Evolutionary conservation across 2,329 filamentous ascomycete species (phyloP), one percentile per base, ranked within the genome.

Genomic region (Clarireedia paspali): DNA sequence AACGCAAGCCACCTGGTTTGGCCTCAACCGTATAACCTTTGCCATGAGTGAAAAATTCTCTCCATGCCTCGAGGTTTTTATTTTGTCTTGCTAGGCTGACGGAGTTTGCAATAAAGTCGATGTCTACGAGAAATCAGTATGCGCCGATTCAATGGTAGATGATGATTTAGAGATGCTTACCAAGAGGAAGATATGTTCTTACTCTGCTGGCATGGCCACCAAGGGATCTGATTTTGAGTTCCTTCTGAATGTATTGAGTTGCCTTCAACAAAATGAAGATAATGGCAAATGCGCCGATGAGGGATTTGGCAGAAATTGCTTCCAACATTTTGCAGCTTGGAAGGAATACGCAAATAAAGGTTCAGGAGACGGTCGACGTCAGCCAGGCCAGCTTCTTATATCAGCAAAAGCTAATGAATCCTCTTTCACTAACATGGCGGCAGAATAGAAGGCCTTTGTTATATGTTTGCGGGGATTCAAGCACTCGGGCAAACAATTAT

Each of bases 11-110:
- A 15, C 51, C 63, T 10, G 60, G 61, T 6, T 44, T 36, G 10
- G 73, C 69, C 71, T 92, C 88, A 40, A 78, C 72, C 0, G 88
- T 91, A 63, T 76, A 83, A 34, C 71, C 34, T n/a, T 27, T 12
- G 7, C 30, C 67, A 4, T 71, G 65, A 12, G 66, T 69, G 15
- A 70, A 70, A 7, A 64, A 64, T 64, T 91, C 80, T 53, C 77
- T 70, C 2, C 88, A 95, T 58, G 80, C 74, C 47, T 84, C 76
- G 30, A 85, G 73, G 58, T 84, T 84, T 47, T 74, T 70, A 66
- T 90, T 72, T 0, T 71, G 26, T 5, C 42, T 7, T 10, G 17
- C 12, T 4, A 42, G 10, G 9, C 7, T 24, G n/a, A 55, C 14
- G n/a, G 47, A 44, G 17, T 47, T 38, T 4, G 26, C 46, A 34